Percentiles rank a stretch among this genome's conserved stretches.
These are phyloP conservation scores for Hemileccinum impolitum DNA, from an alignment of 768 basidiomycete species.

Conservation along the genomic window DNA sequence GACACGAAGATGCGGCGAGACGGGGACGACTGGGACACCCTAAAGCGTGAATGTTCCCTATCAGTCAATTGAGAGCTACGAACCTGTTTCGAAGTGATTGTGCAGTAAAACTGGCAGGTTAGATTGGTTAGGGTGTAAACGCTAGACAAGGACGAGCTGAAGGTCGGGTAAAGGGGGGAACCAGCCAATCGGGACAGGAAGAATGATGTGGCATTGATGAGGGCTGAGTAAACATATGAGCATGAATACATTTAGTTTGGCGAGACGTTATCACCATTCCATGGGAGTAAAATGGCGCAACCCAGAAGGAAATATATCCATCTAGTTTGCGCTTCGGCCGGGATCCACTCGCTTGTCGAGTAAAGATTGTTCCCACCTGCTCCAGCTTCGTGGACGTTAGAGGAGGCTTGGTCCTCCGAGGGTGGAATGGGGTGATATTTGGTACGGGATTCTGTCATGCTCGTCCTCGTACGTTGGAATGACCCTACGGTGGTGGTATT, in stretches of 20 bases:
- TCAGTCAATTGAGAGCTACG: slow-evolving; percentile 20
- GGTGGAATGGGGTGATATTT: slow-evolving; percentile 22
- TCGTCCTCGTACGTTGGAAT: background rate
- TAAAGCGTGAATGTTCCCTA: slow-evolving; percentile 1
- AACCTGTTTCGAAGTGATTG: slow-evolving; percentile 64
- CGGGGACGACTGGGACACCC: slow-evolving; percentile 48
- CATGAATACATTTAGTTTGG: background rate
- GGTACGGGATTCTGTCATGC: slow-evolving; percentile 8
- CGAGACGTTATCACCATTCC: slow-evolving; percentile 67
- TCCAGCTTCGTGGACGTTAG: background rate
- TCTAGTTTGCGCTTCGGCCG: slow-evolving; percentile 42
- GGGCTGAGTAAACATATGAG: slow-evolving; percentile 42
- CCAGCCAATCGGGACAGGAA: slow-evolving; percentile 67
- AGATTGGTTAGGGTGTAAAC: slow-evolving; percentile 66
- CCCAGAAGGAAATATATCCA: slow-evolving; percentile 76
- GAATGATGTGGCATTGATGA: slow-evolving; percentile 84
- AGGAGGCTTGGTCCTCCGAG: slow-evolving; percentile 9
- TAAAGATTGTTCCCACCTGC: slow-evolving; percentile 6
- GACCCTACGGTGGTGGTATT: too few species aligned
- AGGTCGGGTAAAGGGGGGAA: slow-evolving; percentile 54
- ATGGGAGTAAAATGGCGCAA: slow-evolving; percentile 76
- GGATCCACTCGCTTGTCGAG: slow-evolving; percentile 24
- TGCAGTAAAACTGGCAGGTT: slow-evolving; percentile 70
- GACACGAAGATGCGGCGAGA: slow-evolving; percentile 54
- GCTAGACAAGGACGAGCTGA: slow-evolving; percentile 64